Evolutionary conservation across 202 grass and related monocot species (phyloP), one percentile per base, ranked within the genome.

Genomic region (Schoenoplectus tabernaemontani): DNA sequence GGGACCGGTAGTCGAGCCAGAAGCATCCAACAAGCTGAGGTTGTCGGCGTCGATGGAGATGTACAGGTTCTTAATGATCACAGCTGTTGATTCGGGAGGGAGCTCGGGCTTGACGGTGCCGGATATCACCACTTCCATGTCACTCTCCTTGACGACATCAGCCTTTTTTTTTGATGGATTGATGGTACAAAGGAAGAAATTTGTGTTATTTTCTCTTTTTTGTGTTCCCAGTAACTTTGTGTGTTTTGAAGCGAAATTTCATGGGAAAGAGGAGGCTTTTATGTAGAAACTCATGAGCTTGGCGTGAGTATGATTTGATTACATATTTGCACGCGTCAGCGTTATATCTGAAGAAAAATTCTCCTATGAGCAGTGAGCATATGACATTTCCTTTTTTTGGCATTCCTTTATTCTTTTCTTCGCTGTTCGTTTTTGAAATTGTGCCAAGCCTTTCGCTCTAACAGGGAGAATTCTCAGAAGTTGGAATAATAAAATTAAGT

Each of bases 51-150:
- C 90, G 59, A 83, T 85, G 1, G 90, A 87, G 16, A 93, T 44
- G 48, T 90, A 93, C 19, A 93, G 76, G 69, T 93, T 93, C 64
- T 79, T 89, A 5, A 92, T 7, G 10, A 93, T 23, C 62, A 93
- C 56, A 13, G 84, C 80, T 62, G 50, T 22, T 24, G 90, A 84
- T 41, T 70, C 87, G 0, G 71, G 33, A 60, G 91, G 83, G 9
- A 89, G 80, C 54, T 43, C 81, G 9, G 83, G 83, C 7, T 58
- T 46, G 61, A 64, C 26, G 0, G 80, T 36, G 30, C 59, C 84
- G 0, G 67, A 48, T 4, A 17, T 17, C 23, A 84, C 85, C 1
- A 88, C 19, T 48, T 84, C 86, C 83, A 93, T 89, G 83, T 89
- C 76, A 5, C 58, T 81, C 80, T 57, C 80, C 0, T 24, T 74